Evolutionary conservation across 495 filamentous ascomycete species (phyloP).

Genomic region (Annulohypoxylon stygium): DNA sequence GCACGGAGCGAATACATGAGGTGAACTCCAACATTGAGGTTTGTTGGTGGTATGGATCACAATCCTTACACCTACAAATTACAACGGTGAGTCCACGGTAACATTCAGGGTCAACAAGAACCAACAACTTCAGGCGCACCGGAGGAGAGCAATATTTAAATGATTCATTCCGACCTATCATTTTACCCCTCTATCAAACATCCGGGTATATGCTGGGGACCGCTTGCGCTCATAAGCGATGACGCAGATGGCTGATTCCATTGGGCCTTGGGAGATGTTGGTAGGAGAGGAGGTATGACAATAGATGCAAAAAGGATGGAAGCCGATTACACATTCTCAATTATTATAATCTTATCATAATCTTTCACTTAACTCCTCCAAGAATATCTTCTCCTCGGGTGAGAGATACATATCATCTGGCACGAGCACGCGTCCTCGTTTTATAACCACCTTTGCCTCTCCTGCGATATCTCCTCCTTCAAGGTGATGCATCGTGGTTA

Average conservation of each 20-base stretch:
- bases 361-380: constrained; percentile 56
- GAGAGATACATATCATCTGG: constrained; percentile 55
- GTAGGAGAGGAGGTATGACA: neutral
- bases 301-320: neutral
- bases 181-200: neutral
- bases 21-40: no score
- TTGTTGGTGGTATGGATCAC: no score
- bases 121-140: neutral
- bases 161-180: neutral
- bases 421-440: constrained; percentile 49
- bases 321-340: no score
- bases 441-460: constrained; percentile 49
- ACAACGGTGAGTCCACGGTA: neutral
- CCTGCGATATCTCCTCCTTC: constrained; percentile 40
- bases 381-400: constrained; percentile 55
- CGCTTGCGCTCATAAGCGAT: neutral
- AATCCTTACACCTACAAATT: no score
- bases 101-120: neutral
- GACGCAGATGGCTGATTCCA: constrained; percentile 7
- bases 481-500: constrained; percentile 17
- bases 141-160: neutral
- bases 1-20: no score
- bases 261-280: neutral
- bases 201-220: neutral
- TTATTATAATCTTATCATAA: constrained; percentile 30